Percentiles rank a stretch among this genome's conserved stretches.
Evolutionary conservation across 2,329 filamentous ascomycete species (phyloP).

Genomic region (Penicillium thymicola): DNA sequence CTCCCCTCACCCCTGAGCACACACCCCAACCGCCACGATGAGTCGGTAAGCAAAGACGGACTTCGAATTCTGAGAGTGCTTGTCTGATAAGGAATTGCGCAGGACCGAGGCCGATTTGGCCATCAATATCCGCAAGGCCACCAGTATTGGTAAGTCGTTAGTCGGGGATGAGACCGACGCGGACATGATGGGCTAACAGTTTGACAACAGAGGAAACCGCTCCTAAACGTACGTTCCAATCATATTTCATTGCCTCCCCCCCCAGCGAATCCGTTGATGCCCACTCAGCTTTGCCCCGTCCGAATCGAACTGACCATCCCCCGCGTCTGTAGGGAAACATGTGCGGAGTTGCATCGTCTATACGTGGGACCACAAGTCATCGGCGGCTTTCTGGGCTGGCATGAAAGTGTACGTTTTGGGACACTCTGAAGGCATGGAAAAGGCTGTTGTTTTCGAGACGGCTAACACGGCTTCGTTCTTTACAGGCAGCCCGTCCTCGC

Average conservation of each 20-base stretch:
- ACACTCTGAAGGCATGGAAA: background rate
- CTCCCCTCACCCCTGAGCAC: conserved; percentile 22
- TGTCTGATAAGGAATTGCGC: conserved; percentile 9
- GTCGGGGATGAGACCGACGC: conserved; percentile 1
- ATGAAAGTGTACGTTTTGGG: conserved; percentile 87
- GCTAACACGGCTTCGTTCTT: conserved; percentile 10
- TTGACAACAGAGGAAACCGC: conserved; percentile 57
- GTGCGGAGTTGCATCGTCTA: conserved; percentile 97
- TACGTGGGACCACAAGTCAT: conserved; percentile 98
- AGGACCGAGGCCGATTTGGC: conserved; percentile 63
- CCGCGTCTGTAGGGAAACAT: conserved; percentile 66
- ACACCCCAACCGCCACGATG: conserved; percentile 56
- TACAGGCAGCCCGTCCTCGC: conserved; percentile 89
- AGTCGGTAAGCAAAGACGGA: conserved; percentile 50
- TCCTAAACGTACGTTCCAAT: conserved; percentile 56
- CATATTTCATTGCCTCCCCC: conserved; percentile 2
- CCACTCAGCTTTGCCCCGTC: background rate
- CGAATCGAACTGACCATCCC: conserved; percentile 5
- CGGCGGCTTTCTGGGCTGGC: conserved; percentile 90
- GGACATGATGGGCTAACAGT: conserved; percentile 11
- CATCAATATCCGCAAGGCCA: conserved; percentile 66
- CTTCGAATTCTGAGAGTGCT: background rate
- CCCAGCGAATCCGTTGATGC: conserved; percentile 8
- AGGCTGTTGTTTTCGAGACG: background rate
- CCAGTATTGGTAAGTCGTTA: conserved; percentile 53